phyloP scores from a whole-genome alignment of 129 eudicot species.

The Ambrosia trifida region DNA sequence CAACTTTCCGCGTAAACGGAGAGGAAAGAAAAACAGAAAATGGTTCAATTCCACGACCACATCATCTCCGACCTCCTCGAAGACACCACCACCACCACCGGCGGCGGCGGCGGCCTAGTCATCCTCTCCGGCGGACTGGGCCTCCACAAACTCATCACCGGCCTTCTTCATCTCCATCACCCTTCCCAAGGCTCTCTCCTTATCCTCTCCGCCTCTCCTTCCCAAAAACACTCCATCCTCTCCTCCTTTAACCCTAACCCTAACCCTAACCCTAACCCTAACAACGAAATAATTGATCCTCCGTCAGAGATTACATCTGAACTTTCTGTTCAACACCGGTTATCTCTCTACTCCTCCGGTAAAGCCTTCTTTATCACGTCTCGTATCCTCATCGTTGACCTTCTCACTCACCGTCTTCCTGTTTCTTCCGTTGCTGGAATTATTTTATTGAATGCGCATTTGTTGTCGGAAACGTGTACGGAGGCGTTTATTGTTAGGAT shows the following conservation, averaged over 20 bases:
- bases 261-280: conserved; percentile 10
- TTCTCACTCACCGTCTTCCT: conserved; percentile 62
- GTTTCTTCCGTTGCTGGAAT: conserved; percentile 56
- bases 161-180: conserved; percentile 67
- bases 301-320: conserved; percentile 80
- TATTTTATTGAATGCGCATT: conserved; percentile 65
- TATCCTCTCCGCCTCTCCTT: conserved; percentile 66
- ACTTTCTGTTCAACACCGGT: conserved; percentile 62
- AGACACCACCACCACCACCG: conserved; percentile 35
- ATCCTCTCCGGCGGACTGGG: conserved; percentile 71
- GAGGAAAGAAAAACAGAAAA: no score
- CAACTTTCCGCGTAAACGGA: neutral
- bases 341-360: conserved; percentile 66
- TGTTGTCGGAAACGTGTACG: conserved; percentile 69
- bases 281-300: neutral
- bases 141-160: conserved; percentile 62
- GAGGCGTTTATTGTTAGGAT: conserved; percentile 87
- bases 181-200: conserved; percentile 67
- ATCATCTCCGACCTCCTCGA: conserved; percentile 74
- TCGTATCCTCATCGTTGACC: conserved; percentile 83
- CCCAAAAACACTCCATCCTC: conserved; percentile 59
- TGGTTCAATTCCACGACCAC: conserved; percentile 82
- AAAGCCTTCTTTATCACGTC: conserved; percentile 62
- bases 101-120: conserved; percentile 58
- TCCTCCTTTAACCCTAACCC: conserved; percentile 41